Evolutionary conservation across 176 grass and related monocot species (phyloP).

Genomic region (Musa itinerans): DNA sequence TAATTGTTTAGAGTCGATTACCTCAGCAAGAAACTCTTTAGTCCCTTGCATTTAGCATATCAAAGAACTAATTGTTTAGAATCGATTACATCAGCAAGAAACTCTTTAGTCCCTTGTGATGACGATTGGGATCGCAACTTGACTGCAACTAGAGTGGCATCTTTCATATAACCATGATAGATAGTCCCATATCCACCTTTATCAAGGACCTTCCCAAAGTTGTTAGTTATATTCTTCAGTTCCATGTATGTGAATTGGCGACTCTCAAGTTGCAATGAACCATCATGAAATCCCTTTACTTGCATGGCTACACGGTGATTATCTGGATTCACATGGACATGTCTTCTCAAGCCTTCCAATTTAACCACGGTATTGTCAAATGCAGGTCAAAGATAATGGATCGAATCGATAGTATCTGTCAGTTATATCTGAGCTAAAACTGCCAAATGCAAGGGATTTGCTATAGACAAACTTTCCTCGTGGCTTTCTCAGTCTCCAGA

Average conservation of each 20-base stretch:
- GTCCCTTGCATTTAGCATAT: background rate
- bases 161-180: background rate
- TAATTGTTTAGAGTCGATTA: background rate
- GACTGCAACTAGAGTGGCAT: background rate
- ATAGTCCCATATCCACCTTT: constrained; percentile 1
- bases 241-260: background rate
- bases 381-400: background rate
- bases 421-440: background rate
- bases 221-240: background rate
- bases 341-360: background rate
- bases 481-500: background rate
- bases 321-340: constrained; percentile 4
- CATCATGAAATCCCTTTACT: background rate
- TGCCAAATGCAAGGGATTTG: background rate
- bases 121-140: background rate
- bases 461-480: background rate
- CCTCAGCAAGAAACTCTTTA: constrained; percentile 11
- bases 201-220: background rate
- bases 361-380: background rate
- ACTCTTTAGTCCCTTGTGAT: constrained; percentile 6
- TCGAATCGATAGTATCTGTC: background rate
- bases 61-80: background rate
- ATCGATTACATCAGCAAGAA: background rate
- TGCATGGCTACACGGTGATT: background rate
- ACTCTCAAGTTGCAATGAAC: background rate